Base-by-base conservation (phyloP, 495 filamentous ascomycete species). In the Cenococcum geophilum region DNA sequence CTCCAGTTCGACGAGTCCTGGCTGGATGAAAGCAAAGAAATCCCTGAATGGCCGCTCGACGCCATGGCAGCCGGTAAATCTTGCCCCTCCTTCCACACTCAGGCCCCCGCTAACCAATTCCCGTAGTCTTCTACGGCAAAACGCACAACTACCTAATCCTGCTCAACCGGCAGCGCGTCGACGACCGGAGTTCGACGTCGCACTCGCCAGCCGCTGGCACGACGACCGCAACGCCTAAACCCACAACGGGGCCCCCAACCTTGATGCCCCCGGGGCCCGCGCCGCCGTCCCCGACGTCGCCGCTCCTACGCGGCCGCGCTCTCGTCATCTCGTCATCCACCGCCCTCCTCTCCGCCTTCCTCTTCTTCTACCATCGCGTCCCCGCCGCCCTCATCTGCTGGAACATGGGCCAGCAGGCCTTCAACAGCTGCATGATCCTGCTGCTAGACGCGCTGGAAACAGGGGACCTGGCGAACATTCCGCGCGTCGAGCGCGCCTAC, bases 391-490 rank as follows among this genome's bases (percentile, higher is more conserved):
- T 79, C 34, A 71, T 78, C 45, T 79, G 73, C 62, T 79, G 77
- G 77, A 75, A 72, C 5, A 74, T 77, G 60, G 74, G 74, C 27
- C 77, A 79, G 55, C 74, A 76, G 67, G 75, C 76, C 11, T 79
- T 79, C 69, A 79, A 79, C 61, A 74, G 76, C 34, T 73, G 71
- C 51, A 78, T 78, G 76, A 75, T 79, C 21, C 57, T 79, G 11
- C 59, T 76, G 11, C 66, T 77, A 23, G 75, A 77, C 55, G 70
- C 75, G 47, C 67, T 78, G 53, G 76, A 79, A 63, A 75, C 74
- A 0, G 69, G 72, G 53, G 67, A 74, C 53, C 61, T 75, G 18
- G 42, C 53, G 43, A 57, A 61, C 52, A 66, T 68, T 8, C 34
- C 35, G 45, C 60, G 72, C 22, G 73, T 79, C n/a, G 65, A 78